These are phyloP conservation scores for Rhododendron vialii DNA, from an alignment of 148 eudicot species.

Conservation along the genomic window DNA sequence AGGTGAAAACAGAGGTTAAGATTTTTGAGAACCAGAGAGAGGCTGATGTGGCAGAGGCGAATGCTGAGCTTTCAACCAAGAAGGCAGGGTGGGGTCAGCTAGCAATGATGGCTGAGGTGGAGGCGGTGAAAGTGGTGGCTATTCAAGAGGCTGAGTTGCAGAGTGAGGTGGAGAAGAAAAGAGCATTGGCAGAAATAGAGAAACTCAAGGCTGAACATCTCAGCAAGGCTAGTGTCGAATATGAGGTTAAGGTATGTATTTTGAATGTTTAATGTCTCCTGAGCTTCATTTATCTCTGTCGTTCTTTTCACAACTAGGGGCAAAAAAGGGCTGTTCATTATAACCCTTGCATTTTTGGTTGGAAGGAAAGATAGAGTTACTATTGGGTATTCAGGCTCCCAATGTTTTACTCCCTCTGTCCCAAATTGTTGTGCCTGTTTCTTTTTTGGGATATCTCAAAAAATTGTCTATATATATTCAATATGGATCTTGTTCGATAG, in stretches of 20 bases:
- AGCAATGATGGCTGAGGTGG: conserved; percentile 20
- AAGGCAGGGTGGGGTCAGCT: conserved; percentile 22
- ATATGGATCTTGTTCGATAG: too few relatives aligned
- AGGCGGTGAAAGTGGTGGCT: conserved; percentile 18
- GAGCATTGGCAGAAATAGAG: conserved; percentile 14
- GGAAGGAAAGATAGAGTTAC: too few relatives aligned
- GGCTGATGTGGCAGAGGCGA: too few relatives aligned
- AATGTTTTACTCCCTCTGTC: too few relatives aligned
- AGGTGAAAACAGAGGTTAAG: too few relatives aligned
- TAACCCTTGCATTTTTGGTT: too few relatives aligned
- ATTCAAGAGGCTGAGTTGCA: conserved; percentile 23
- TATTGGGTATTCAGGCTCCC: too few relatives aligned
- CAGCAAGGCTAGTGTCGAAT: conserved; percentile 25
- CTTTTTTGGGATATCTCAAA: too few relatives aligned
- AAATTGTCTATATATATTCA: too few relatives aligned
- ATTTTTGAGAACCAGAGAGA: too few relatives aligned
- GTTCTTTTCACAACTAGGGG: too few relatives aligned
- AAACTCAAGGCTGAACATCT: conserved; percentile 27
- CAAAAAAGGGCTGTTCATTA: neutral
- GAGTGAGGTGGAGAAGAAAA: conserved; percentile 21
- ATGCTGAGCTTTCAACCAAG: conserved; percentile 15
- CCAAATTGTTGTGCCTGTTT: too few relatives aligned
- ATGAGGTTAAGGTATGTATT: conserved; percentile 18
- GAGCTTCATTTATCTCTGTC: neutral
- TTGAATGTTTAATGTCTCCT: neutral